These are phyloP conservation scores for Agrocybe praecox DNA, from an alignment of 768 basidiomycete genomes.

Conservation along the genomic window DNA sequence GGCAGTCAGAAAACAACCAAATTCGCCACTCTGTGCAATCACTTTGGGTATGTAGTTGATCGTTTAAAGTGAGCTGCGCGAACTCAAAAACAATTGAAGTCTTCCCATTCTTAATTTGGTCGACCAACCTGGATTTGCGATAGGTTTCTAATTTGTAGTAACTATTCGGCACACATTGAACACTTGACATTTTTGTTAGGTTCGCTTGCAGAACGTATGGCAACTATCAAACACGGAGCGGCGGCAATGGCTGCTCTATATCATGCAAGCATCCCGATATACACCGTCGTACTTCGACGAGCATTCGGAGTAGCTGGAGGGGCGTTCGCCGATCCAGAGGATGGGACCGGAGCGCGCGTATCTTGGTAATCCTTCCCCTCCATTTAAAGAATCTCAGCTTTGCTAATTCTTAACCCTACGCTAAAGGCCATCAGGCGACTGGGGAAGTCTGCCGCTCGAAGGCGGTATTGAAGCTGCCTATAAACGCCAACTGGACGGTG, in stretches of 20 bases:
- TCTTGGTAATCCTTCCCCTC: conserved; percentile 29
- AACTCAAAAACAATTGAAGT: conserved; percentile 14
- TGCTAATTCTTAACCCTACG: neutral
- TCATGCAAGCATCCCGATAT: conserved; percentile 37
- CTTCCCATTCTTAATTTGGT: conserved; percentile 42
- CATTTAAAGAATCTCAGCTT: neutral
- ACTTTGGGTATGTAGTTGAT: conserved; percentile 32
- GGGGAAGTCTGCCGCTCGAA: conserved; percentile 43
- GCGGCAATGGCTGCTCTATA: conserved; percentile 38
- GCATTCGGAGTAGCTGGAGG: conserved; percentile 43
- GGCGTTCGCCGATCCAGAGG: conserved; percentile 38
- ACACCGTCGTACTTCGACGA: conserved; percentile 38
- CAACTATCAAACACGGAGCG: conserved; percentile 42
- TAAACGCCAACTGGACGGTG: conserved; percentile 37
- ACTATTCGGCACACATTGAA: neutral
- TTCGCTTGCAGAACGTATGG: conserved; percentile 36
- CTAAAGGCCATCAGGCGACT: conserved; percentile 42
- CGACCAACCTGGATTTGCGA: conserved; percentile 42
- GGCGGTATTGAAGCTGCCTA: conserved; percentile 45
- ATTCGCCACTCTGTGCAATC: conserved; percentile 40
- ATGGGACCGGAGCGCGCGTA: conserved; percentile 33
- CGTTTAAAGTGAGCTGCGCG: neutral
- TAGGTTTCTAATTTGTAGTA: conserved; percentile 22
- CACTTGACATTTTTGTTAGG: conserved; percentile 17
- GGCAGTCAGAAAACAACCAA: conserved; percentile 41